phyloP scores from a whole-genome alignment of 2,329 filamentous ascomycete species.

The Beauveria australis region DNA sequence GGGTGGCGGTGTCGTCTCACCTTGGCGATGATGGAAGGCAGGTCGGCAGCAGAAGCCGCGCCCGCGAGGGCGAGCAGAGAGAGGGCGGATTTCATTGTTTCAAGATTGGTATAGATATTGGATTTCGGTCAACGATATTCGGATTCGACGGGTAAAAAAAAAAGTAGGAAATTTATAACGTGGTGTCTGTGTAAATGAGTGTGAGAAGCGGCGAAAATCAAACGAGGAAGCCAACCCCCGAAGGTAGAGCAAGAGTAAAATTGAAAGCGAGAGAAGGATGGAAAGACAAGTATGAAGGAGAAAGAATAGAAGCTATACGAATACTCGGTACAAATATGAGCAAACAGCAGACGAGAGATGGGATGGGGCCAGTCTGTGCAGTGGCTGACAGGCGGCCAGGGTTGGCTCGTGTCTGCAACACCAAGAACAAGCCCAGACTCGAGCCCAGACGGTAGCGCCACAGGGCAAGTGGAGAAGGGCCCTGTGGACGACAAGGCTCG shows the following conservation, averaged over 20 bases:
- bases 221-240: constrained; percentile 12
- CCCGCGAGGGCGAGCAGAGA: constrained; percentile 33
- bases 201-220: constrained; percentile 9
- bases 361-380: constrained; percentile 1
- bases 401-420: constrained; percentile 1
- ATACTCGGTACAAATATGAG: constrained; percentile 8
- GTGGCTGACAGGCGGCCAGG: background rate
- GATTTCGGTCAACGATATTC: background rate
- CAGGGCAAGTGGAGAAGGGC: background rate
- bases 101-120: constrained; percentile 2
- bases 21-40: constrained; percentile 62
- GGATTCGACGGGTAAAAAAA: background rate
- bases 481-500: background rate
- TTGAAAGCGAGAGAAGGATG: background rate
- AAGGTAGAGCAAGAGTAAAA: background rate
- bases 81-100: constrained; percentile 13
- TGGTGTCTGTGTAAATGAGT: constrained; percentile 8
- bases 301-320: constrained; percentile 10
- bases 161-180: constrained; percentile 4
- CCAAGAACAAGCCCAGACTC: constrained; percentile 9
- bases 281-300: constrained; percentile 8
- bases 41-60: constrained; percentile 33
- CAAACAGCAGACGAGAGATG: constrained; percentile 9
- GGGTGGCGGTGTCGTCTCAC: constrained; percentile 26
- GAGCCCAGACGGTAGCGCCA: constrained; percentile 7